Percentiles rank a stretch among this genome's conserved stretches.
Conservation (phyloP, 331 rosid genomes). For the Arachis monticola region DNA sequence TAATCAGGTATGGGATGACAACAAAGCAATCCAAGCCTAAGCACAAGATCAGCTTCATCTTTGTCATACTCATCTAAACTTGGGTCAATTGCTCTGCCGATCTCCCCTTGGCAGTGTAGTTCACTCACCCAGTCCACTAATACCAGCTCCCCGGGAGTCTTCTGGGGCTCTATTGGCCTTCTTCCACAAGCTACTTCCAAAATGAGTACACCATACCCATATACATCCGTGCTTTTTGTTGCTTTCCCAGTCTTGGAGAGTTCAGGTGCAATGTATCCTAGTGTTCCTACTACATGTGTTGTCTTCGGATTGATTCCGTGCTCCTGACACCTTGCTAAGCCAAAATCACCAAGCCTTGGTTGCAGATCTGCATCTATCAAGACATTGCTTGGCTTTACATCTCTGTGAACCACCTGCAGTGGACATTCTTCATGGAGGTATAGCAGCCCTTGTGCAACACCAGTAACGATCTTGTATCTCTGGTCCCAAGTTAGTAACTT, state of each 20-base stretch:
- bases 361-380: conserved; percentile 43
- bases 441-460: conserved; percentile 37
- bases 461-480: conserved; percentile 37
- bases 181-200: conserved; percentile 40
- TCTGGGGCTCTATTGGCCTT: conserved; percentile 37
- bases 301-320: conserved; percentile 35
- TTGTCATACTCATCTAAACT: conserved; percentile 25
- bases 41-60: conserved; percentile 37
- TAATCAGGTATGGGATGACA: conserved; percentile 40
- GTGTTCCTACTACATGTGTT: conserved; percentile 40
- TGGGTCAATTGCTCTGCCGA: conserved; percentile 32
- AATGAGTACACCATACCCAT: conserved; percentile 32
- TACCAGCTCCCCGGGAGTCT: conserved; percentile 34
- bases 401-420: conserved; percentile 44
- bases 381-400: conserved; percentile 40
- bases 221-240: conserved; percentile 41
- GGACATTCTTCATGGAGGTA: conserved; percentile 49
- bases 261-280: conserved; percentile 45
- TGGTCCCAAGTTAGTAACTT: conserved; percentile 33
- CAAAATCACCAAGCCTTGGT: conserved; percentile 41
- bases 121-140: conserved; percentile 42
- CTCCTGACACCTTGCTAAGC: conserved; percentile 37
- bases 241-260: conserved; percentile 42
- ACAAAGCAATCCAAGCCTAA: conserved; percentile 41
- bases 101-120: conserved; percentile 32